These are phyloP conservation scores for Camellia granthamiana DNA, from an alignment of 148 eudicot species.

Conservation along the genomic window DNA sequence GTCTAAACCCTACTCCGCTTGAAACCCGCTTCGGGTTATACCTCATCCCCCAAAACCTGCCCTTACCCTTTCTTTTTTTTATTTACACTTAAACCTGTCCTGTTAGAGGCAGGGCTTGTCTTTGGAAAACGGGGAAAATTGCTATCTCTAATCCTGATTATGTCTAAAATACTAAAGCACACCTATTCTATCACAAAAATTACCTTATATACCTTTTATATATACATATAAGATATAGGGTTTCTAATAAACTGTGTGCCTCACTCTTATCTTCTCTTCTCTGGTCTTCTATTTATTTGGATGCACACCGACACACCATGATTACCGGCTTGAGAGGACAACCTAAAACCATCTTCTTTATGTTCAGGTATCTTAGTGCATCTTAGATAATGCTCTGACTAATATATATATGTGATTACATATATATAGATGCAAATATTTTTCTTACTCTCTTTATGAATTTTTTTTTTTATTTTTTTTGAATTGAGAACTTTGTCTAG, in stretches of 20 bases:
- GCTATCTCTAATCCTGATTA: background rate
- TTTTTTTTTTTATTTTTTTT: background rate
- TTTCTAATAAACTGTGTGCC: conserved; percentile 1
- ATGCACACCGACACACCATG: background rate
- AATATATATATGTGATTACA: background rate
- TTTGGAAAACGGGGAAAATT: background rate
- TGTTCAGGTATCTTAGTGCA: background rate
- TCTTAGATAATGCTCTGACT: background rate
- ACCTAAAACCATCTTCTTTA: background rate
- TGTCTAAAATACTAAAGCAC: background rate
- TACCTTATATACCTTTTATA: background rate
- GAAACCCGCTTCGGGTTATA: background rate
- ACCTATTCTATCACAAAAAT: background rate
- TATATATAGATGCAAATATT: background rate
- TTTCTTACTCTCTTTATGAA: background rate
- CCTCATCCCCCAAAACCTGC: background rate
- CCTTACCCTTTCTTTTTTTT: background rate
- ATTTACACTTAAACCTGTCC: background rate
- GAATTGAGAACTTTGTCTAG: background rate
- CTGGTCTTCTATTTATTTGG: background rate
- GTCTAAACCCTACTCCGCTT: background rate
- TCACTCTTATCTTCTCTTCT: background rate
- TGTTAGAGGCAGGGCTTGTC: background rate
- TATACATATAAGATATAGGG: background rate
- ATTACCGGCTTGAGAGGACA: background rate